A percentile compares a stretch with the other conserved stretches of the same genome.
Conservation (phyloP, 2,329 filamentous ascomycete genomes). For the Sclerotinia borealis region DNA sequence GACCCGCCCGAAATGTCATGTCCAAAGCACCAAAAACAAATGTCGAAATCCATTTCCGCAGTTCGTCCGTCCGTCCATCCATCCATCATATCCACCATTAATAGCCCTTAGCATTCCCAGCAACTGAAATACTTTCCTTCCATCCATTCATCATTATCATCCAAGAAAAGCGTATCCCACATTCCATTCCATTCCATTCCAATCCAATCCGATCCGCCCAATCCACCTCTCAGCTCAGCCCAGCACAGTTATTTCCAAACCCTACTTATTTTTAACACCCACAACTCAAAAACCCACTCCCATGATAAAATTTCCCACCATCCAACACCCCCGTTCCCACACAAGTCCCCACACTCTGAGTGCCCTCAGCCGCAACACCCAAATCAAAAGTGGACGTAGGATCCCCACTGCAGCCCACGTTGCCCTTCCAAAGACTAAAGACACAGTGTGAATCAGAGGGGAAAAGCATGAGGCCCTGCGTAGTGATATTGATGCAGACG, state of each 20-base stretch:
- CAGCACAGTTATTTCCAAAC: no score
- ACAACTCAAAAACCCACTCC: slow-evolving; percentile 6
- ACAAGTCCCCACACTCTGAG: background rate
- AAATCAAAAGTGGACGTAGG: background rate
- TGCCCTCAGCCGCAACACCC: background rate
- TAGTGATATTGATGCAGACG: background rate
- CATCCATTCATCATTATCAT: no score
- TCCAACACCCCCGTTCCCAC: background rate
- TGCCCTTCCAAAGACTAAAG: slow-evolving; percentile 1
- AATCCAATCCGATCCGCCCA: background rate
- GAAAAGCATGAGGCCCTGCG: slow-evolving; percentile 2
- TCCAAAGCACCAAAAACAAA: background rate
- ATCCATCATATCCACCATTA: background rate
- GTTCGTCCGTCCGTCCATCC: no score
- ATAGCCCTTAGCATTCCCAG: background rate
- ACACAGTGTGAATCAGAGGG: background rate
- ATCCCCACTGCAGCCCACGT: background rate
- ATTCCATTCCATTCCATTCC: background rate
- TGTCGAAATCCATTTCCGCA: background rate
- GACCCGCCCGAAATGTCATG: background rate
- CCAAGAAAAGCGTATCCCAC: background rate
- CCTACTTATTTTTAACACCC: no score
- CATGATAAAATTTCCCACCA: slow-evolving; percentile 2
- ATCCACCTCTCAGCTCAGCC: no score
- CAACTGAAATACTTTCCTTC: no score